Base-by-base conservation (phyloP, 371 early-diverging fungal species). In the Mucor circinelloides region DNA sequence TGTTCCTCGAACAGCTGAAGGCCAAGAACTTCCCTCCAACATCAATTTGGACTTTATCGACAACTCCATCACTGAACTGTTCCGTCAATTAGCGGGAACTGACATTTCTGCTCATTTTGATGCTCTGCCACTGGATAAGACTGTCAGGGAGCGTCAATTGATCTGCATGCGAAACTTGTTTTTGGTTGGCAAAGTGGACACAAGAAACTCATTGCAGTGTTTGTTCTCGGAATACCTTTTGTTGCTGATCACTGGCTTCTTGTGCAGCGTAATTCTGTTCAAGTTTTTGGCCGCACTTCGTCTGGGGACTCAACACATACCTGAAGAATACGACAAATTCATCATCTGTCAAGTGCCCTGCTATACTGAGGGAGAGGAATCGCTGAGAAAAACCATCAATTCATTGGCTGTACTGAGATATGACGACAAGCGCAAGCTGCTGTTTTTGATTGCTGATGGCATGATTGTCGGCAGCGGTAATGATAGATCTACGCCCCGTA, bases 291-390 rank as follows among this genome's bases (percentile, higher is more conserved):
- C 97, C 8, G 98, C 99, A 1, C 73, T 98, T 64, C 94, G 94
- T 72, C 80, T 97, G 57, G 91, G 93, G 1, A 74, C 82, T 13
- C 73, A 81, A 55, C 80, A 84, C 10, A 81, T 85, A n/a, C 94
- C 95, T 77, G 38, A 92, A 68, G 77, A 56, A 73, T 92, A 93
- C 60, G 93, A 95, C 77, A 92, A 94, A 64, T 99, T 99, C 70
- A 94, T 95, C 56, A 91, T 99, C 44, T 90, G 91, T 54, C 89
- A 90, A 58, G 87, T 90, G 5, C 99, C 99, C 3, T 99, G 99
- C 82, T 99, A 99, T 80, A 98, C 99, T 6, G 99, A 99, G 80
- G 97, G 94, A 38, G 94, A 94, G 68, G 97, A 96, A 27, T 97
- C 98, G 8, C 85, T 99, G 31, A 86, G 90, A 61, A 87, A 89